Evolutionary conservation across 2,329 filamentous ascomycete genomes (phyloP).

Genomic region (Arthroderma uncinatum): DNA sequence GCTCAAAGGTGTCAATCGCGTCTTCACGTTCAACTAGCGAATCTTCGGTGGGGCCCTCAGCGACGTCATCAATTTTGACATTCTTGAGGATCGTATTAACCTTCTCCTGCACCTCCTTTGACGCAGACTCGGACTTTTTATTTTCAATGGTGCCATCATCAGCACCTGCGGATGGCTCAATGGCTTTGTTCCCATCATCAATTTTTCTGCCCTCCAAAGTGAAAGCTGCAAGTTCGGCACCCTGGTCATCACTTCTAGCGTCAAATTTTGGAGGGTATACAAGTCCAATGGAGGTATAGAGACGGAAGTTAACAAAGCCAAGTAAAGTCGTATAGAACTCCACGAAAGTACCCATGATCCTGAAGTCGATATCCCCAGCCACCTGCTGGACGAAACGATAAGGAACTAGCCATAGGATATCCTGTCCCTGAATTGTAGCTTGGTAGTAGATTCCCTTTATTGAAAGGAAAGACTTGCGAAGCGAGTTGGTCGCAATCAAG

Average conservation of each 20-base stretch:
- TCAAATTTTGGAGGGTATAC: slow-evolving; percentile 97
- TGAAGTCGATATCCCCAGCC: slow-evolving; percentile 88
- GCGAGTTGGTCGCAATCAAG: slow-evolving; percentile 77
- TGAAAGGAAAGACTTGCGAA: slow-evolving; percentile 92
- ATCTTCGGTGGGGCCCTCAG: slow-evolving; percentile 36
- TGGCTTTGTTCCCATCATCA: slow-evolving; percentile 38
- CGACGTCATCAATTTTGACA: slow-evolving; percentile 31
- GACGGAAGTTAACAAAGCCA: slow-evolving; percentile 87
- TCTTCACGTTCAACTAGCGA: slow-evolving; percentile 39
- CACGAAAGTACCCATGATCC: slow-evolving; percentile 98
- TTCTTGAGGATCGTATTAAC: slow-evolving; percentile 46
- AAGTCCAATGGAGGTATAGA: slow-evolving; percentile 83
- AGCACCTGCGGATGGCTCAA: slow-evolving; percentile 40
- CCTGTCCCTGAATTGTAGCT: slow-evolving; percentile 91
- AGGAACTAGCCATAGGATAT: slow-evolving; percentile 91
- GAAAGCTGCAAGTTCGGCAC: slow-evolving; percentile 82
- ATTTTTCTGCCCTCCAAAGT: slow-evolving; percentile 67
- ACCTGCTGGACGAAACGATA: slow-evolving; percentile 97
- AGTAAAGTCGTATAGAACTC: slow-evolving; percentile 97
- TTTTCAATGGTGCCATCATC: slow-evolving; percentile 43
- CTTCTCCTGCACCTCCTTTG: slow-evolving; percentile 58
- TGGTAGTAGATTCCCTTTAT: slow-evolving; percentile 99
- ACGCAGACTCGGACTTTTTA: slow-evolving; percentile 31
- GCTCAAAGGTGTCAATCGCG: slow-evolving; percentile 83
- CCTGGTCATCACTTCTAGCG: slow-evolving; percentile 70